These are phyloP conservation scores for Lathyrus tuberosus DNA, from an alignment of 306 rosid genomes.

Conservation along the genomic window DNA sequence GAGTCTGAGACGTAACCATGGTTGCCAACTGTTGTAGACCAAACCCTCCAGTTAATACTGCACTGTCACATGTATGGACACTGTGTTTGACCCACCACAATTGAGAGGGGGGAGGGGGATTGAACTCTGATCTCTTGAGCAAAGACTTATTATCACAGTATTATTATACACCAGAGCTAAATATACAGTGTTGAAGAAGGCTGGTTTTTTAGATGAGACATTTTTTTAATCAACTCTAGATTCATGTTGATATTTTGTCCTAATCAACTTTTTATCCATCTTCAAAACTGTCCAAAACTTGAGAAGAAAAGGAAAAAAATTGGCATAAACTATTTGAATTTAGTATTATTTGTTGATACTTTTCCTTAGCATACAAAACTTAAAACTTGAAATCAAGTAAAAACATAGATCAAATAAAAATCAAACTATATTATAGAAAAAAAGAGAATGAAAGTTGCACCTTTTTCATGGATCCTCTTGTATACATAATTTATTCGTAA, in stretches of 20 bases:
- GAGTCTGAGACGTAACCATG: slow-evolving; percentile 21
- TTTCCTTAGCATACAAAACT: no score
- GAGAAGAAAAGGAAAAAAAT: background rate
- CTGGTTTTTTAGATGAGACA: background rate
- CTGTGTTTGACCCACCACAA: no score
- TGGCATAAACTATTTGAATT: background rate
- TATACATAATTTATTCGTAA: slow-evolving; percentile 13
- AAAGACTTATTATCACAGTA: no score
- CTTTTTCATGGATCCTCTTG: background rate
- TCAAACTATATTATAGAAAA: background rate
- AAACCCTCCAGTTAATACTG: slow-evolving; percentile 7
- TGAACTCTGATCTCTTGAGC: no score
- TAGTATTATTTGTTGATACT: no score
- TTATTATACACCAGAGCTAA: no score
- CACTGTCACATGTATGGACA: slow-evolving; percentile 27
- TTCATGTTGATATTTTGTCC: no score
- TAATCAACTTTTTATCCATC: no score
- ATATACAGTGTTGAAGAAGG: no score
- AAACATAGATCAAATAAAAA: background rate
- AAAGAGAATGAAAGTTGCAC: background rate
- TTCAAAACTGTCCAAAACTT: no score
- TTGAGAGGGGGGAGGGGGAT: no score
- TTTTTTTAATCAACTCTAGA: background rate
- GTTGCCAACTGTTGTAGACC: background rate
- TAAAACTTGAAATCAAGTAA: slow-evolving; percentile 18